Evolutionary conservation across 1,284 basidiomycete genomes (phyloP), one percentile per base, ranked within the genome.

Genomic region (Sanghuangporus weigelae): DNA sequence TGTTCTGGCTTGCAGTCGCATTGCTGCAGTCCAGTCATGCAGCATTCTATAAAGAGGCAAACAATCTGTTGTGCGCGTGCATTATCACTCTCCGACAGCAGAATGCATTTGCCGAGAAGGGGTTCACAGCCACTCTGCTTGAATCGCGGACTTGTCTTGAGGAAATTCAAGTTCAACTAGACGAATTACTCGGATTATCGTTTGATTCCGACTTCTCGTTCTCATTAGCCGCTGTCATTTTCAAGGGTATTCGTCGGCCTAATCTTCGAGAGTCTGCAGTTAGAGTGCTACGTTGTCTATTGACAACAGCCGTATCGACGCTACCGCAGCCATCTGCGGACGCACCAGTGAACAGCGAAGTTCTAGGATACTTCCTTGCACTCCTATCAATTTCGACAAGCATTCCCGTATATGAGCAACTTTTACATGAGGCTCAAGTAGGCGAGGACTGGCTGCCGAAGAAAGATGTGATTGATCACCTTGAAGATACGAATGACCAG

Each of bases 1-100:
- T 95, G 14, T 93, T 95, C 76, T 95, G 94, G 93, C 77, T 95
- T 8, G 90, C 90, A 1, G 86, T 95, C 38, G 87, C 88, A 21
- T 79, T 95, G 21, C 80, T 95, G 11, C 88, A 94, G 73, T 86
- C 88, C 14, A 86, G 89, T 60, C 85, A 90, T 70, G 81, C 87
- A 58, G 81, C 85, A 5, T 84, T 93, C 67, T 95, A 90, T 68
- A 78, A 81, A 26, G 90, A 92, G 72, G 87, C 89, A 1, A 81
- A 85, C 21, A 77, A 79, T 36, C 77, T 93, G 1, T 75, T 93
- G n/a, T 79, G 81, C 10, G 81, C 84, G 0, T 85, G 89, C 0
- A 75, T 92, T 50, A 86, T 90, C 68, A 83, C 84, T 16, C 84
- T 96, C 75, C 81, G 84, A 48, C 68, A 75, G 50, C 83, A 88